Evolutionary conservation across 257 asterid species (phyloP).

Genomic region (Penstemon davidsonii): DNA sequence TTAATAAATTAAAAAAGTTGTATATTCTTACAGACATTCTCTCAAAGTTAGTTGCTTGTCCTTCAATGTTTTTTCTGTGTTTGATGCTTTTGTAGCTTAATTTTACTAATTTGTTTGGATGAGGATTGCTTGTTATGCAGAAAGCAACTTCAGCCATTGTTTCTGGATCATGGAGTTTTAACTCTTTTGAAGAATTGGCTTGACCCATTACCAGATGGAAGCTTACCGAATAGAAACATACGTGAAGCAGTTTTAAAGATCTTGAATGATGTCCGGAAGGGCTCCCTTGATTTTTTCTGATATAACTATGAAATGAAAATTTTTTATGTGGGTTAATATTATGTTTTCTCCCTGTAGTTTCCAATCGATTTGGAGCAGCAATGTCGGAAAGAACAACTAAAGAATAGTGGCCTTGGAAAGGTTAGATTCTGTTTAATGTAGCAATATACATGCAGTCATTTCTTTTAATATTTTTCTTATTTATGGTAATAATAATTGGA

Average conservation of each 20-base stretch:
- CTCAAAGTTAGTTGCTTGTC: slow-evolving; percentile 63
- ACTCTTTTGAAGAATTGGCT: slow-evolving; percentile 60
- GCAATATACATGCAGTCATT: background rate
- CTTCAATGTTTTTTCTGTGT: slow-evolving; percentile 16
- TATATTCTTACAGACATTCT: slow-evolving; percentile 89
- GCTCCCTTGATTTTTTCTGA: background rate
- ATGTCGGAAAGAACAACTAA: slow-evolving; percentile 82
- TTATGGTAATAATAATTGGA: slow-evolving; percentile 12
- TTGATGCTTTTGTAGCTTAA: slow-evolving; percentile 5
- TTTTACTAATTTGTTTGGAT: slow-evolving; percentile 15
- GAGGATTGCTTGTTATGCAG: slow-evolving; percentile 45
- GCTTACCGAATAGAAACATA: slow-evolving; percentile 82
- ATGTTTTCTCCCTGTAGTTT: slow-evolving; percentile 17
- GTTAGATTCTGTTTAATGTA: slow-evolving; percentile 35
- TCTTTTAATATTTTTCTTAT: background rate
- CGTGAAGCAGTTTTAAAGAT: slow-evolving; percentile 85
- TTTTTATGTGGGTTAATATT: slow-evolving; percentile 23
- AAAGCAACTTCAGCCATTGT: slow-evolving; percentile 93
- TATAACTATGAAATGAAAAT: background rate
- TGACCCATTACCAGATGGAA: slow-evolving; percentile 68
- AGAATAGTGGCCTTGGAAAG: slow-evolving; percentile 96
- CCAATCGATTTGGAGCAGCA: slow-evolving; percentile 86
- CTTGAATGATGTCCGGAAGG: slow-evolving; percentile 67
- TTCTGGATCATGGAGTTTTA: slow-evolving; percentile 77
- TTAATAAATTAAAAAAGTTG: slow-evolving; percentile 79